phyloP scores from a whole-genome alignment of 768 basidiomycete species.

The Suillus lakei region DNA sequence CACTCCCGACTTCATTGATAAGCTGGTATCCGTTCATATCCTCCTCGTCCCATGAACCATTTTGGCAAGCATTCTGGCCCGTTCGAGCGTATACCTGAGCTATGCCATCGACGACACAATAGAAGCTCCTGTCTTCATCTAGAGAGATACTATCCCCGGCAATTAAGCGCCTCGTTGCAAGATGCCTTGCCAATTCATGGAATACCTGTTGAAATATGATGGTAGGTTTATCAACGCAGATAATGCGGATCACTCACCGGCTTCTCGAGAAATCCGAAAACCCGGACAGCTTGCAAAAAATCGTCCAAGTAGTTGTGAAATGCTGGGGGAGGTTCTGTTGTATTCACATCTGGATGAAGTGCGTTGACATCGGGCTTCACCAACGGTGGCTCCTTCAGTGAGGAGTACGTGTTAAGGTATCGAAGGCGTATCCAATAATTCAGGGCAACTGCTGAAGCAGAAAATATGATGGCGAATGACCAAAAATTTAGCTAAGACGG shows the following conservation, averaged over 20 bases:
- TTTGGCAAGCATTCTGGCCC: conserved; percentile 52
- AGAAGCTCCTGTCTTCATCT: conserved; percentile 93
- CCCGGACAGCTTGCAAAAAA: conserved; percentile 93
- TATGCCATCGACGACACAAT: conserved; percentile 97
- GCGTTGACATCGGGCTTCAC: conserved; percentile 84
- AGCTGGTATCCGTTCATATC: conserved; percentile 96
- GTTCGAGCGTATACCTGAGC: conserved; percentile 91
- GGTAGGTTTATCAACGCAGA: neutral
- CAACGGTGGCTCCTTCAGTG: conserved; percentile 81
- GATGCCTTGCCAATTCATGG: conserved; percentile 93
- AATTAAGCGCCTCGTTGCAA: conserved; percentile 93
- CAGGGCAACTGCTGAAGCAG: conserved; percentile 63
- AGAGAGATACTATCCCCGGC: conserved; percentile 94
- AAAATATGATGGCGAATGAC: conserved; percentile 82
- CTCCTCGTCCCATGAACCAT: conserved; percentile 77
- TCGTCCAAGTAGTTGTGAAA: conserved; percentile 98
- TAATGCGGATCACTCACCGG: conserved; percentile 58
- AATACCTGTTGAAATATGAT: conserved; percentile 65
- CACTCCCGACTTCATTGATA: conserved; percentile 94
- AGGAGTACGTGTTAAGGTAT: conserved; percentile 75
- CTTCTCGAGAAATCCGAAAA: conserved; percentile 97
- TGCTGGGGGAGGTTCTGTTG: conserved; percentile 68
- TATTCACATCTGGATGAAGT: conserved; percentile 90
- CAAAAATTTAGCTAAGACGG: conserved; percentile 83
- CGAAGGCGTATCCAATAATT: conserved; percentile 88